Conservation (phyloP, 805 yeast species). For the Scheffersomyces amazonensis region DNA sequence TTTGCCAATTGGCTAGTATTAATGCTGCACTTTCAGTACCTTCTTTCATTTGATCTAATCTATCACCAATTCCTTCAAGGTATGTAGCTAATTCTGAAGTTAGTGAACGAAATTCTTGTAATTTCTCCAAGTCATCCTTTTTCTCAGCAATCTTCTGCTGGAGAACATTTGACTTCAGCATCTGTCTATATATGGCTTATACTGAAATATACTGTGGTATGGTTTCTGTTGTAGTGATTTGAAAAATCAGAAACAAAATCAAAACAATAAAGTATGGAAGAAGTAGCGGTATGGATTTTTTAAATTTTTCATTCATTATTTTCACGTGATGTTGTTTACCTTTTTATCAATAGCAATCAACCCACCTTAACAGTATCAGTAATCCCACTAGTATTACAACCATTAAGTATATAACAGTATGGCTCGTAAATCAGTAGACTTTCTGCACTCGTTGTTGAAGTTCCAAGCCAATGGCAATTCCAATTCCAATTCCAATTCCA, state of each 20-base stretch:
- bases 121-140: constrained; percentile 46
- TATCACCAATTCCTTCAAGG: constrained; percentile 46
- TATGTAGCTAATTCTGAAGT: constrained; percentile 45
- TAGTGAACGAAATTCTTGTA: constrained; percentile 45
- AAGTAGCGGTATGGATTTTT: too few relatives aligned
- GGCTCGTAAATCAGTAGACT: constrained; percentile 8
- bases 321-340: too few relatives aligned
- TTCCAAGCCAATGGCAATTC: constrained; percentile 1
- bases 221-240: too few relatives aligned
- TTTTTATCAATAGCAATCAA: too few relatives aligned
- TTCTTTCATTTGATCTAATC: constrained; percentile 46
- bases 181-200: not conserved
- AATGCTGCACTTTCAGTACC: constrained; percentile 61
- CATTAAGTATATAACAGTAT: constrained; percentile 1
- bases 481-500: too few relatives aligned
- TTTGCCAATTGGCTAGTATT: constrained; percentile 64
- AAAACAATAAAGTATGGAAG: not conserved
- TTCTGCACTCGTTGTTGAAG: constrained; percentile 5
- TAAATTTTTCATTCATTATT: too few relatives aligned
- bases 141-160: constrained; percentile 42
- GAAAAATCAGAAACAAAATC: not conserved
- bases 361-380: too few relatives aligned
- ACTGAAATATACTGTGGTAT: too few relatives aligned
- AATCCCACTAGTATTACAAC: too few relatives aligned
- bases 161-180: constrained; percentile 6